Evolutionary conservation across 345 rosid species (phyloP).

Genomic region (Physaria fendleri): DNA sequence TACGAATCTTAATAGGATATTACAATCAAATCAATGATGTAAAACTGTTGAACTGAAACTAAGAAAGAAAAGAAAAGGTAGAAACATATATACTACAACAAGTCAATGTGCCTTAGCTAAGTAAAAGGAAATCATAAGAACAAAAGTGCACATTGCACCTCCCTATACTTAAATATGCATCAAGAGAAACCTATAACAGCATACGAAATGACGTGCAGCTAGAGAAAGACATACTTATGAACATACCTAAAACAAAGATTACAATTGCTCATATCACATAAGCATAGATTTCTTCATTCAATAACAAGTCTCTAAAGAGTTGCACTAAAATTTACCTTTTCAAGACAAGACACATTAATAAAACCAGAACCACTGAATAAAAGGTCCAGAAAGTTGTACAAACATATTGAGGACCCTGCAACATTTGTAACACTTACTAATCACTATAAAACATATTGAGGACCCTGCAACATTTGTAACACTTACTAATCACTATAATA

Average conservation of each 20-base stretch:
- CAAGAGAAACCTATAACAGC: neutral
- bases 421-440: too few species aligned
- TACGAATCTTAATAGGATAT: too few species aligned
- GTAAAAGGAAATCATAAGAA: neutral
- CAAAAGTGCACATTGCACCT: neutral
- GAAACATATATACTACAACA: neutral
- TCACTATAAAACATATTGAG: slow-evolving; percentile 94
- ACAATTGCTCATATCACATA: neutral
- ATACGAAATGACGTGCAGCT: neutral
- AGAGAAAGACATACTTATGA: neutral
- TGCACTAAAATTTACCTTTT: neutral
- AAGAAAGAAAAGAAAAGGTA: slow-evolving; percentile 1
- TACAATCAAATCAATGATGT: slow-evolving; percentile 7
- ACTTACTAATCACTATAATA: too few species aligned
- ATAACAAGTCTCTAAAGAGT: neutral
- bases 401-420: slow-evolving; percentile 98
- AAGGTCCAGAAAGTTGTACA: slow-evolving; percentile 96
- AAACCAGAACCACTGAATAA: neutral
- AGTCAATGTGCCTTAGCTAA: neutral
- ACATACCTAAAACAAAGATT: neutral
- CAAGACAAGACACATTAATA: neutral
- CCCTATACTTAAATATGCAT: neutral
- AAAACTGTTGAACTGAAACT: neutral
- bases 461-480: slow-evolving; percentile 68
- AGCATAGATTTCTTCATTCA: neutral